Evolutionary conservation across 805 yeast genomes (phyloP).

Genomic region (Monosporozyma servazzii): DNA sequence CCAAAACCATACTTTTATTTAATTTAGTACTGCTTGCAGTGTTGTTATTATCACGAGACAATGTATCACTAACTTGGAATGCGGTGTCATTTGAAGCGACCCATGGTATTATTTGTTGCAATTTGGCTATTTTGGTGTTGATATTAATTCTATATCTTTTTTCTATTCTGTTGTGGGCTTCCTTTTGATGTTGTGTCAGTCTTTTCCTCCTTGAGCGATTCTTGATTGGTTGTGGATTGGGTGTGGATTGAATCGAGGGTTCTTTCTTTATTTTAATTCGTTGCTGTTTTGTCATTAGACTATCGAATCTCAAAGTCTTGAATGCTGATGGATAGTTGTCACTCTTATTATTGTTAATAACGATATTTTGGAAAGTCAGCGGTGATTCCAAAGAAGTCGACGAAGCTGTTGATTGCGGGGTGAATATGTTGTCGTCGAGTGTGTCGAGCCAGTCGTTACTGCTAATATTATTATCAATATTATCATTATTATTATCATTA

Average conservation of each 20-base stretch:
- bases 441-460: neutral
- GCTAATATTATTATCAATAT: neutral
- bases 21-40: constrained; percentile 31
- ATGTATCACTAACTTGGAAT: constrained; percentile 36
- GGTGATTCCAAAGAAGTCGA: constrained; percentile 1
- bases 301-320: neutral
- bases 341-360: no score
- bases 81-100: constrained; percentile 54
- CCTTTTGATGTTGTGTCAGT: constrained; percentile 48
- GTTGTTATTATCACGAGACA: constrained; percentile 3
- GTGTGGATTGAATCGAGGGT: no score
- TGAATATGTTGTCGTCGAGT: neutral
- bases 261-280: neutral
- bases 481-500: neutral
- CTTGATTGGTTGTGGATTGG: no score
- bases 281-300: neutral
- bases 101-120: constrained; percentile 62
- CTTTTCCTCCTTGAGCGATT: constrained; percentile 40
- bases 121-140: constrained; percentile 59
- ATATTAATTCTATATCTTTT: constrained; percentile 63
- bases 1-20: constrained; percentile 60
- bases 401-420: neutral
- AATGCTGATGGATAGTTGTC: neutral
- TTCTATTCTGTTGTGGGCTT: constrained; percentile 66
- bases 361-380: neutral